phyloP scores from a whole-genome alignment of 2,329 filamentous ascomycete species.

The Verticillium nonalfalfae region DNA sequence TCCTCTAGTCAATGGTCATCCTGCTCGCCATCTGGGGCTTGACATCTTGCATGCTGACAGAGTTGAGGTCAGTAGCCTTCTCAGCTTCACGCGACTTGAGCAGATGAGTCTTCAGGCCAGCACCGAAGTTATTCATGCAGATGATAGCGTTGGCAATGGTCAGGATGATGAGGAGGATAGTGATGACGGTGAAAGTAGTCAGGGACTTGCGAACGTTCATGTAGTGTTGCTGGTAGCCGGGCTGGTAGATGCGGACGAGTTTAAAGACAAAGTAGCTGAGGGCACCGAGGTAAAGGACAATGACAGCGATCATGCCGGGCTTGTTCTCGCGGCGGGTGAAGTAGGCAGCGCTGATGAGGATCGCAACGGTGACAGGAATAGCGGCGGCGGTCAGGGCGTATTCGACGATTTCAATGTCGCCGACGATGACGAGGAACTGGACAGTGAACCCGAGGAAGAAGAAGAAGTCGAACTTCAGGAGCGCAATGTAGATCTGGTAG shows the following conservation, averaged over 20 bases:
- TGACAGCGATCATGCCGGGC: constrained; percentile 68
- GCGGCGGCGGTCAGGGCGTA: constrained; percentile 83
- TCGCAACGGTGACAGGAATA: constrained; percentile 83
- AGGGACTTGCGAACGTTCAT: constrained; percentile 74
- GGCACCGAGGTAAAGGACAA: constrained; percentile 81
- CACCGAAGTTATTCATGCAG: constrained; percentile 86
- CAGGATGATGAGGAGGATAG: constrained; percentile 78
- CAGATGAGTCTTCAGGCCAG: constrained; percentile 83
- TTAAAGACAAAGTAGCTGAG: constrained; percentile 98
- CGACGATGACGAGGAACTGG: constrained; percentile 92
- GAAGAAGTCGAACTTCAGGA: constrained; percentile 99
- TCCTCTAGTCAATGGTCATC: constrained; percentile 54
- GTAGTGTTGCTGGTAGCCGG: constrained; percentile 55
- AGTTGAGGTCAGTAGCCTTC: constrained; percentile 51
- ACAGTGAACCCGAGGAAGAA: constrained; percentile 99
- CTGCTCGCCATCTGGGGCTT: constrained; percentile 48
- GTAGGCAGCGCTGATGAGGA: constrained; percentile 77
- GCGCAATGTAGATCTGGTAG: constrained; percentile 97
- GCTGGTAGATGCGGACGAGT: constrained; percentile 88
- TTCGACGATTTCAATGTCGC: constrained; percentile 61
- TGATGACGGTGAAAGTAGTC: constrained; percentile 91
- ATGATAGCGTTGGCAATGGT: constrained; percentile 84
- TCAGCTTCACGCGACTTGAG: constrained; percentile 42
- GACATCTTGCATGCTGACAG: constrained; percentile 50
- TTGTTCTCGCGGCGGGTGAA: constrained; percentile 81